Evolutionary conservation across 257 asterid genomes (phyloP).

Genomic region (Ballota nigra): DNA sequence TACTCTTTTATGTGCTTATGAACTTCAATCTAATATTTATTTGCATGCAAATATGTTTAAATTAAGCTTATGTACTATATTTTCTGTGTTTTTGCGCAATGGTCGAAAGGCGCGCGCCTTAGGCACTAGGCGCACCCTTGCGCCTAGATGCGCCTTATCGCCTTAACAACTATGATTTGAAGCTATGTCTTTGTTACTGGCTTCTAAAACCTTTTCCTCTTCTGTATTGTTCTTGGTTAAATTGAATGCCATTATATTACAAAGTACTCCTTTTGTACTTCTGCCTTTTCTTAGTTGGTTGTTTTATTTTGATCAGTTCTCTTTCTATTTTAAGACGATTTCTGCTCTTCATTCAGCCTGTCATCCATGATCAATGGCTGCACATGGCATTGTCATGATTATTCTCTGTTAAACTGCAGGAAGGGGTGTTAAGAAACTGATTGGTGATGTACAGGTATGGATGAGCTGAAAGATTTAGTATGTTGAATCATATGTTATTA

Average conservation of each 20-base stretch:
- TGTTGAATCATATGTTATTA: constrained; percentile 15
- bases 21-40: too few relatives aligned
- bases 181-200: neutral
- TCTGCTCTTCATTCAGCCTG: constrained; percentile 16
- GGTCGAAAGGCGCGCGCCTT: too few relatives aligned
- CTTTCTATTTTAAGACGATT: neutral
- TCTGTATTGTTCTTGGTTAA: constrained; percentile 11
- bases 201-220: neutral
- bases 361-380: constrained; percentile 15
- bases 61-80: too few relatives aligned
- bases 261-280: neutral
- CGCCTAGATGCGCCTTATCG: too few relatives aligned
- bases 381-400: constrained; percentile 19
- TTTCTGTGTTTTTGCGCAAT: too few relatives aligned
- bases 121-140: too few relatives aligned
- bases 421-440: constrained; percentile 66
- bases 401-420: constrained; percentile 53
- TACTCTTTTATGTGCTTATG: too few relatives aligned
- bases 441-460: constrained; percentile 73
- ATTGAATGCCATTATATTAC: neutral
- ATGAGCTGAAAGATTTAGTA: constrained; percentile 19
- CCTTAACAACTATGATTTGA: too few relatives aligned
- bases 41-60: too few relatives aligned
- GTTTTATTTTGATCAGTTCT: neutral
- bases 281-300: neutral